These are phyloP conservation scores for Kazachstania martiniae DNA, from an alignment of 805 yeast species.

Conservation along the genomic window DNA sequence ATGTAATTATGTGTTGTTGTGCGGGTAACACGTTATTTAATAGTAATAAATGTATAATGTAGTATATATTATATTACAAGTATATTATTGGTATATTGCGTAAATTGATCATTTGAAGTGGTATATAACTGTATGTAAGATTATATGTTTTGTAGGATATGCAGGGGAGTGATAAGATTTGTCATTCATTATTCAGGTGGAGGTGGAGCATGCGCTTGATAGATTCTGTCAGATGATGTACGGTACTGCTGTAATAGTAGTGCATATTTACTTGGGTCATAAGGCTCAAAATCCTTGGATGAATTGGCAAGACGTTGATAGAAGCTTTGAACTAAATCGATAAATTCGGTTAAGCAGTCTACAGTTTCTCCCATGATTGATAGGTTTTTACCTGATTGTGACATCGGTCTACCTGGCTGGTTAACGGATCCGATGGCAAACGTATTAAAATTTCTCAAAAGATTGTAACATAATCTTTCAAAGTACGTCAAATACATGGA, in stretches of 20 bases:
- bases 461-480: slow-evolving; percentile 34
- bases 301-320: slow-evolving; percentile 18
- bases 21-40: too few species aligned
- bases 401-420: slow-evolving; percentile 11
- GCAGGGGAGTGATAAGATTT: too few species aligned
- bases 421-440: slow-evolving; percentile 19
- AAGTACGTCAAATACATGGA: slow-evolving; percentile 25
- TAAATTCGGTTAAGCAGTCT: slow-evolving; percentile 31
- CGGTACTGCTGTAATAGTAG: slow-evolving; percentile 18
- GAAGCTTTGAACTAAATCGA: slow-evolving; percentile 21
- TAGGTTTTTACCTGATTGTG: slow-evolving; percentile 25
- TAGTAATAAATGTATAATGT: too few species aligned
- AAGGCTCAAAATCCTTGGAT: slow-evolving; percentile 16
- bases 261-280: slow-evolving; percentile 15
- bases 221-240: slow-evolving; percentile 21
- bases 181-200: slow-evolving; percentile 14
- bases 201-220: slow-evolving; percentile 27
- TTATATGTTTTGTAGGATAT: neutral
- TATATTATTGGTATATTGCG: too few species aligned
- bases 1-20: too few species aligned
- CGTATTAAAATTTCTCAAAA: slow-evolving; percentile 41
- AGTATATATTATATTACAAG: too few species aligned
- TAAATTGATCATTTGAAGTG: too few species aligned
- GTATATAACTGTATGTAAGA: too few species aligned
- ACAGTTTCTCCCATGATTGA: slow-evolving; percentile 34